Base-by-base conservation (phyloP, 306 rosid species). In the Castanea crenata region DNA sequence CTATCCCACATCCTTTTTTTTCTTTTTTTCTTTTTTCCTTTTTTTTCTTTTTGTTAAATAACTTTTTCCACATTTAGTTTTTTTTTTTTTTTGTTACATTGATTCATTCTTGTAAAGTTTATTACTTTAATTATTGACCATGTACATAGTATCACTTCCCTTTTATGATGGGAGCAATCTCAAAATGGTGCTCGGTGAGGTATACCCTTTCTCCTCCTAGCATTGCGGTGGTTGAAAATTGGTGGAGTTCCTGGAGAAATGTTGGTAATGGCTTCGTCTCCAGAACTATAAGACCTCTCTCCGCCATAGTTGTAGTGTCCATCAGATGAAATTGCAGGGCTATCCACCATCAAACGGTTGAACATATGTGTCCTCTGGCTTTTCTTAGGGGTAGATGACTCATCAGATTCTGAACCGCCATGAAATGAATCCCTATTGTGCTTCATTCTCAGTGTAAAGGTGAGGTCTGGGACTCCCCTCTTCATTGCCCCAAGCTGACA, bases 171-270 rank as follows among this genome's bases (percentile, higher is more conserved):
- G n/a, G 44, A 73, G 44, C 49, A 20, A 56, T 20, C 68, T 80
- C 69, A 83, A 76, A 86, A 78, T 31, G 88, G 90, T 25, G 90
- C 90, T 10, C 90, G 84, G 32, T 82, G 88, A 73, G 90, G 90
- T 29, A 82, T 79, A 68, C 90, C 90, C 81, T 84, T 84, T 73
- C 88, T 81, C 70, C 90, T 84, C 57, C 84, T 75, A 62, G 88
- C 86, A 82, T 84, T 87, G 75, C 20, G 78, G 82, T 82, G 88
- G 75, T 84, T 84, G 81, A 73, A 82, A 35, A 81, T 77, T 15
- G 86, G 86, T 6, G 90, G 86, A 16, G 90, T 84, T 49, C 79
- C 76, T 0, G 88, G 90, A 68, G 86, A 82, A 51, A 84, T 79
- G 55, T 46, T 80, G 29, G 52, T 41, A 46, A 62, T 14, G 68